phyloP scores from a whole-genome alignment of 2,329 filamentous ascomycete genomes.

The Monilinia aucupariae region DNA sequence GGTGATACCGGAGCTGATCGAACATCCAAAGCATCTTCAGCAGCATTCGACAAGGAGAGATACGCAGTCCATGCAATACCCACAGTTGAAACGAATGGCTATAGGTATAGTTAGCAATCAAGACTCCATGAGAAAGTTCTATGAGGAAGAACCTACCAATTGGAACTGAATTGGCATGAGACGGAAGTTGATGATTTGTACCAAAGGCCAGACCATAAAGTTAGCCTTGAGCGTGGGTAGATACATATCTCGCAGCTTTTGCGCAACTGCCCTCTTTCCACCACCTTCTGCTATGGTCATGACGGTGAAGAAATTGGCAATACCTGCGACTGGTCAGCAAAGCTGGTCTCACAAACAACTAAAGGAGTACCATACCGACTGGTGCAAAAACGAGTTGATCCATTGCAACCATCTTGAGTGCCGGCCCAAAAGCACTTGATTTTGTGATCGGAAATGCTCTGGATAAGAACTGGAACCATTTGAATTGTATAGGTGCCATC shows the following conservation, averaged over 20 bases:
- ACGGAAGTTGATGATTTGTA: constrained; percentile 95
- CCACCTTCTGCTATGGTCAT: constrained; percentile 97
- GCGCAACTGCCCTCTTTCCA: constrained; percentile 67
- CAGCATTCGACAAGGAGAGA: constrained; percentile 82
- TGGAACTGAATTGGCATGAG: constrained; percentile 94
- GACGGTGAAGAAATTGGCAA: constrained; percentile 85
- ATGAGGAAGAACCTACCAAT: constrained; percentile 60
- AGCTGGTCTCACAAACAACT: neutral
- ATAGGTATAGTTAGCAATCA: constrained; percentile 16
- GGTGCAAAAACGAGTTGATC: constrained; percentile 94
- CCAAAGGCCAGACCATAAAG: constrained; percentile 88
- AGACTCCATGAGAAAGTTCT: constrained; percentile 13
- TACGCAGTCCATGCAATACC: constrained; percentile 98
- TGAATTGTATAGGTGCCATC: constrained; percentile 92
- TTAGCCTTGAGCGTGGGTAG: constrained; percentile 92
- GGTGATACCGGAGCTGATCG: constrained; percentile 34
- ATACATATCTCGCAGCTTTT: constrained; percentile 92
- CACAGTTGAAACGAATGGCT: constrained; percentile 94
- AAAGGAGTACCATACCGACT: constrained; percentile 50
- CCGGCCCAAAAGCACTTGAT: constrained; percentile 65
- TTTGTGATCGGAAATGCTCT: constrained; percentile 80
- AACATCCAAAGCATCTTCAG: constrained; percentile 47
- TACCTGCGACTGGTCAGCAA: constrained; percentile 43
- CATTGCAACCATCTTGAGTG: constrained; percentile 82
- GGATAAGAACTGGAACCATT: constrained; percentile 88